Evolutionary conservation across 2,329 filamentous ascomycete genomes (phyloP).

Genomic region (Daldinia sp.): DNA sequence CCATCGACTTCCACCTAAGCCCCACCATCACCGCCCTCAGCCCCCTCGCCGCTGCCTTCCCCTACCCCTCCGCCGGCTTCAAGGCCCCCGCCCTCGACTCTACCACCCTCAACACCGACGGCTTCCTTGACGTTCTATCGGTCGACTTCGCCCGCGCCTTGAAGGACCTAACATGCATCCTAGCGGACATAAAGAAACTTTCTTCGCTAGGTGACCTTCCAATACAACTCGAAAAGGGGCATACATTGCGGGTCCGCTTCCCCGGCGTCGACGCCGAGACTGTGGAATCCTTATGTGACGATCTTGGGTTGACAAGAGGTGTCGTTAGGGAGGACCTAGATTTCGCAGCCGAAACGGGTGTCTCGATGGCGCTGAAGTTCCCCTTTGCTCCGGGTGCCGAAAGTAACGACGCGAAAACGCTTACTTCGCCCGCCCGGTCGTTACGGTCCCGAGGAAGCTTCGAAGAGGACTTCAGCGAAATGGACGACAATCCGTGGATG

Average conservation of each 20-base stretch:
- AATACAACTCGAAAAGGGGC: constrained; percentile 73
- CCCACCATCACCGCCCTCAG: constrained; percentile 90
- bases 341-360: constrained; percentile 73
- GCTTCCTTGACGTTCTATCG: constrained; percentile 84
- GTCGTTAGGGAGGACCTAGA: constrained; percentile 78
- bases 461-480: constrained; percentile 51
- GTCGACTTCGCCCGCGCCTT: constrained; percentile 87
- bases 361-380: constrained; percentile 80
- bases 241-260: constrained; percentile 81
- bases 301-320: constrained; percentile 84
- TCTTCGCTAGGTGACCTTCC: constrained; percentile 84
- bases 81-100: constrained; percentile 52
- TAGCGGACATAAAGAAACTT: constrained; percentile 83
- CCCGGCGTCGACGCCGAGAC: constrained; percentile 87
- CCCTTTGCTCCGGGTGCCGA: constrained; percentile 76
- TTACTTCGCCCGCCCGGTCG: constrained; percentile 60
- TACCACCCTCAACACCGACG: constrained; percentile 79
- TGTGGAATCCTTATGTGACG: constrained; percentile 83
- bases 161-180: constrained; percentile 80
- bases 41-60: constrained; percentile 67
- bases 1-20: constrained; percentile 86
- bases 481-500: constrained; percentile 59
- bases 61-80: constrained; percentile 52
- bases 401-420: constrained; percentile 38
- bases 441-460: constrained; percentile 52